Evolutionary conservation across 78 protist species (phyloP).

Genomic region (Planoprotostelium fungivorum): DNA sequence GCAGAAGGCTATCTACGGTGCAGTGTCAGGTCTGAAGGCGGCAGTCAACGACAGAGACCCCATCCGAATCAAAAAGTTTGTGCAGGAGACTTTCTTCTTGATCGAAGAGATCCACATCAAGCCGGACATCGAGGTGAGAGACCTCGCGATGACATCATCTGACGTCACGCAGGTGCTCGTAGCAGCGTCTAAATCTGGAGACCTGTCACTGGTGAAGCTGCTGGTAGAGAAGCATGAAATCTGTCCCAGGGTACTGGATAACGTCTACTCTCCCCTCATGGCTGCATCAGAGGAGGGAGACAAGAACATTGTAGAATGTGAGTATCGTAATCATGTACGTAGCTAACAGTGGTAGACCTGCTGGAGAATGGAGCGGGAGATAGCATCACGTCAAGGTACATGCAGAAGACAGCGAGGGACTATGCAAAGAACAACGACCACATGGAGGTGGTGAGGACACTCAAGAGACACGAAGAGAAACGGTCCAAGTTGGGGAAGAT

Average conservation of each 20-base stretch:
- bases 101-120: background rate
- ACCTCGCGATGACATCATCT: background rate
- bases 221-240: background rate
- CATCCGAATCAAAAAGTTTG: background rate
- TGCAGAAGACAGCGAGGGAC: background rate
- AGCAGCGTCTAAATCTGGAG: background rate
- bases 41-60: background rate
- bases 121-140: background rate
- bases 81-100: background rate
- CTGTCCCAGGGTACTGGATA: background rate
- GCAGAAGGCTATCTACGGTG: background rate
- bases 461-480: background rate
- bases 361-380: background rate
- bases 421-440: background rate
- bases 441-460: background rate
- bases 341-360: background rate
- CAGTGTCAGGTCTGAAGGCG: background rate
- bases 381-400: background rate
- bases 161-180: background rate
- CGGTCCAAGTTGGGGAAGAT: background rate
- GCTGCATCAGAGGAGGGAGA: background rate
- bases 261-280: background rate
- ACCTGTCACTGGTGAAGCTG: background rate
- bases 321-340: background rate
- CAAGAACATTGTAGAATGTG: background rate